Evolutionary conservation across 352 stramenopile genomes (phyloP), one percentile per base, ranked within the genome.

Genomic region (Phytophthora fragariaefolia): DNA sequence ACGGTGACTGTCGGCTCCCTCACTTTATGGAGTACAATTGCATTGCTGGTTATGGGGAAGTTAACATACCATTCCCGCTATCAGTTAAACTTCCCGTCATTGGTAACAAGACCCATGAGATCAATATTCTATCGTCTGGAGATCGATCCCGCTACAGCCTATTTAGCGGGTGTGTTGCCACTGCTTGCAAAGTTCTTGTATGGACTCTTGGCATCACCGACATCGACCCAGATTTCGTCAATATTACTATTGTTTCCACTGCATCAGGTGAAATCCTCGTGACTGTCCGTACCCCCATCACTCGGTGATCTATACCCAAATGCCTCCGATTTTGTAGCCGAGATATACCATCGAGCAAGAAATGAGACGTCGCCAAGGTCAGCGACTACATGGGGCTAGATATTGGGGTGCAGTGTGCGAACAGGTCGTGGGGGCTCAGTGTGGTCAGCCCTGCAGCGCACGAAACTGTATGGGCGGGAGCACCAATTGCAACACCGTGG

Each of bases 11-110:
- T 17, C 43, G 32, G n/a, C 10, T 74, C 22, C 66, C 66, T 1
- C 66, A 74, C 18, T 74, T 60, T n/a, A 71, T 74, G 66, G 66
- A 74, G 32, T 74, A 74, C 50, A 67, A 71, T 32, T 66, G 66
- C 66, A 62, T 67, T n/a, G 60, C 66, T 10, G 66, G 66, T 6
- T 74, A 74, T 22, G 66, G 66, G 15, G 55, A 71, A 58, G 43
- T 74, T 40, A 74, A 74, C n/a, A 66, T 74, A 12, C 67, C 66
- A 18, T 59, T 71, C 17, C 66, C 66, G 17, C 17, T 71, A 18
- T 63, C 61, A 4, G 34, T 62, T 26, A 45, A 47, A 6, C 23
- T 71, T 23, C 54, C 66, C 26, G 2, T 4, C n/a, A 13, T 70
- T 51, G 48, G 49, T 2, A 63, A 63, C 18, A 48, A 20, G 26